Conservation (phyloP, 192 early-diverging fungal species). For the Geosiphon pyriformis region DNA sequence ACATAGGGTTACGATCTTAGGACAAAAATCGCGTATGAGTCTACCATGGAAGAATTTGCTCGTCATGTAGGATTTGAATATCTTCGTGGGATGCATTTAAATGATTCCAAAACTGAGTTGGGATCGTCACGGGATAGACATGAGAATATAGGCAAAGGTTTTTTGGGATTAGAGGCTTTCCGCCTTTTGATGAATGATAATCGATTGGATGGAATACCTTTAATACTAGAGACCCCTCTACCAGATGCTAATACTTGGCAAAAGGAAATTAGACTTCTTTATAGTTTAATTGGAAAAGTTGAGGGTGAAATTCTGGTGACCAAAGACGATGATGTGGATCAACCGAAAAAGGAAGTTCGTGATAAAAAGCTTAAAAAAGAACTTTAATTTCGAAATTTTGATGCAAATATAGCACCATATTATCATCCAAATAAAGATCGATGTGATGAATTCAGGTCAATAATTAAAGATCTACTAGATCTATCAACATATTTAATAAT, state of each 20-base stretch:
- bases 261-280: constrained; percentile 21
- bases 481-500: no score
- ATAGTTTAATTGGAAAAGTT: constrained; percentile 11
- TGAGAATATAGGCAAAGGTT: constrained; percentile 50
- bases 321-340: neutral
- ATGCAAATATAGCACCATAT: no score
- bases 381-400: no score
- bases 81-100: constrained; percentile 50
- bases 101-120: constrained; percentile 44
- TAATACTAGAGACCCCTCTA: constrained; percentile 50
- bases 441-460: no score
- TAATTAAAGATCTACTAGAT: no score
- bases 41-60: constrained; percentile 39
- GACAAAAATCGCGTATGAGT: constrained; percentile 38
- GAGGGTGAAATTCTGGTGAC: neutral
- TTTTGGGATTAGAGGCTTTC: constrained; percentile 48
- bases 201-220: constrained; percentile 42
- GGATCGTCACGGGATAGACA: constrained; percentile 44
- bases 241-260: constrained; percentile 23
- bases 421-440: no score
- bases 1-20: constrained; percentile 48
- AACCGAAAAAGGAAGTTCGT: neutral
- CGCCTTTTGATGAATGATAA: constrained; percentile 48
- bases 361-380: neutral
- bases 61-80: constrained; percentile 41